Percentiles rank a stretch among this genome's conserved stretches.
These are phyloP conservation scores for Atkinsonella texensis DNA, from an alignment of 2,329 filamentous ascomycete genomes.

Conservation along the genomic window DNA sequence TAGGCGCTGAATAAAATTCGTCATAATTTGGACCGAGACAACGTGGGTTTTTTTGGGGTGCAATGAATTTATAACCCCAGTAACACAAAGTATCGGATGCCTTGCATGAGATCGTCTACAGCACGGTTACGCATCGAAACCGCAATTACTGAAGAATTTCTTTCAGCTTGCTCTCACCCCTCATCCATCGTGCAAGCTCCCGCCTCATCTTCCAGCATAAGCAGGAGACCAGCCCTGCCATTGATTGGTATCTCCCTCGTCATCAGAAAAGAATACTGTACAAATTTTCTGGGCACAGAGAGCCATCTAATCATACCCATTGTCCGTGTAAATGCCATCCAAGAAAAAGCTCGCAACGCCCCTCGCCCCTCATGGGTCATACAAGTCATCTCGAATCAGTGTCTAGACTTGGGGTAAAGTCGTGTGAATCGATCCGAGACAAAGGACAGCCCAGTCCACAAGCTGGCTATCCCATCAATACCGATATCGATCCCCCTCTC, in stretches of 20 bases:
- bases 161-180: neutral
- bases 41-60: no score
- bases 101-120: no score
- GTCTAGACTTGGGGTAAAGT: neutral
- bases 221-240: neutral
- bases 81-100: no score
- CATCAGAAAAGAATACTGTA: neutral
- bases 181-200: neutral
- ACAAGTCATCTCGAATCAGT: neutral
- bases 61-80: no score
- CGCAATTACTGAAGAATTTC: neutral
- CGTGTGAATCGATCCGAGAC: neutral
- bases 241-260: neutral
- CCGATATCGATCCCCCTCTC: neutral
- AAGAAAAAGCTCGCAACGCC: neutral
- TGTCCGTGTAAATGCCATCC: neutral
- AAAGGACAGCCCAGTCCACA: neutral
- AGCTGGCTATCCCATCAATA: neutral
- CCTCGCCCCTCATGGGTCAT: neutral
- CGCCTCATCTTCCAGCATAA: neutral
- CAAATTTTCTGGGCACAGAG: neutral
- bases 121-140: no score
- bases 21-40: no score
- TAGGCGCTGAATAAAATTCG: no score
- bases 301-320: neutral